A percentile compares a stretch with the other conserved stretches of the same genome.
phyloP scores from a whole-genome alignment of 2,329 filamentous ascomycete genomes.

The Aciculosporium take region DNA sequence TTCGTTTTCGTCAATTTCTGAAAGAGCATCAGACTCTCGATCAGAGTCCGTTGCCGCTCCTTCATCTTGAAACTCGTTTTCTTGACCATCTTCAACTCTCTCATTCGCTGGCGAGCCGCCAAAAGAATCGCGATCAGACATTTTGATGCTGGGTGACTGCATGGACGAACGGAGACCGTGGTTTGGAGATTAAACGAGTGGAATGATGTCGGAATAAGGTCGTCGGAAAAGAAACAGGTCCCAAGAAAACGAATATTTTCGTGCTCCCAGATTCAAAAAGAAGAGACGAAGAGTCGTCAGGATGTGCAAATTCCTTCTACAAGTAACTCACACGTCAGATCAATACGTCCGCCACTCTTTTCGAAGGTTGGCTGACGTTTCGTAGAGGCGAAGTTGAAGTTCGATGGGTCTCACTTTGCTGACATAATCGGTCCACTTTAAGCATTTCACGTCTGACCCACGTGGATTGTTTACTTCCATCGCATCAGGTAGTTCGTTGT shows the following conservation, averaged over 20 bases:
- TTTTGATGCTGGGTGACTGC: constrained; percentile 9
- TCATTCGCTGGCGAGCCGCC: constrained; percentile 23
- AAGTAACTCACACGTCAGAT: too few relatives aligned
- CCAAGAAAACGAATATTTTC: neutral
- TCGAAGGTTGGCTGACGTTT: too few relatives aligned
- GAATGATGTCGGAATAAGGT: neutral
- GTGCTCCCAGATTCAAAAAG: neutral
- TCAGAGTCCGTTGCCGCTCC: constrained; percentile 32
- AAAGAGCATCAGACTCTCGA: constrained; percentile 44
- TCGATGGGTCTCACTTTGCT: constrained; percentile 8
- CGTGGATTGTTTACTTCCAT: constrained; percentile 21
- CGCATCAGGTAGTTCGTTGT: constrained; percentile 13
- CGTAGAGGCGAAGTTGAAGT: neutral
- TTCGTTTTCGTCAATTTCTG: constrained; percentile 55
- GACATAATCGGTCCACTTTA: constrained; percentile 15
- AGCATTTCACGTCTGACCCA: constrained; percentile 5
- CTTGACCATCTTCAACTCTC: constrained; percentile 26
- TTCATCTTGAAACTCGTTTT: constrained; percentile 28
- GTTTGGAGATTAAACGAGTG: neutral
- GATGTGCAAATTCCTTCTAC: too few relatives aligned
- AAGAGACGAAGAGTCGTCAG: too few relatives aligned
- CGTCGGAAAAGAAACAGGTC: too few relatives aligned
- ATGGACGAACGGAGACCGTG: neutral
- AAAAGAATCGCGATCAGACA: constrained; percentile 34
- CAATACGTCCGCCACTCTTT: too few relatives aligned